Conservation (phyloP, 2,329 filamentous ascomycete genomes). For the Trematosphaeria pertusa region DNA sequence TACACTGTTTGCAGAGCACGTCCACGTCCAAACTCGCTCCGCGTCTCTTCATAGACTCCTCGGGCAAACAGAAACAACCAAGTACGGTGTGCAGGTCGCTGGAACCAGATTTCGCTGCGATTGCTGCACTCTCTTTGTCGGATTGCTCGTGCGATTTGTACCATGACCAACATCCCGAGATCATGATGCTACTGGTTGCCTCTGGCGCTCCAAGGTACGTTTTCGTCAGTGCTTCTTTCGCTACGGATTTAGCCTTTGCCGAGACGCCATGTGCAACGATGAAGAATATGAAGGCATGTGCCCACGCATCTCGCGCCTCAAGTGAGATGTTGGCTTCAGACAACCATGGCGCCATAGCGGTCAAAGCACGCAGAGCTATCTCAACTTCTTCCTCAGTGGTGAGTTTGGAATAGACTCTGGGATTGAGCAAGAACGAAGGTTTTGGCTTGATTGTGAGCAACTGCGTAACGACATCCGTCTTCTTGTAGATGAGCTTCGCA, state of each 20-base stretch:
- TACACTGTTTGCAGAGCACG: conserved; percentile 72
- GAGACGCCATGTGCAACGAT: conserved; percentile 70
- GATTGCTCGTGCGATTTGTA: conserved; percentile 68
- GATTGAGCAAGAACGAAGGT: conserved; percentile 84
- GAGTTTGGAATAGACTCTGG: conserved; percentile 84
- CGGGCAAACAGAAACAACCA: conserved; percentile 67
- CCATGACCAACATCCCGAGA: conserved; percentile 82
- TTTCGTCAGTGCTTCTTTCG: conserved; percentile 66
- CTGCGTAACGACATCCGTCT: conserved; percentile 68
- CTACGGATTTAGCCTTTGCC: conserved; percentile 68
- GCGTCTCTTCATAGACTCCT: conserved; percentile 57
- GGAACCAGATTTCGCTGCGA: conserved; percentile 69
- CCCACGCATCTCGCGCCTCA: conserved; percentile 73
- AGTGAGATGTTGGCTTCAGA: conserved; percentile 52
- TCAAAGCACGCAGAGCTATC: conserved; percentile 78
- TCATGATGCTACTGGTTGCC: conserved; percentile 67
- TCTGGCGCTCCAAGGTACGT: conserved; percentile 68
- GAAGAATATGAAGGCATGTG: conserved; percentile 82
- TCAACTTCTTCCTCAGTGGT: conserved; percentile 74
- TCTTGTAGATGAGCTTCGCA: conserved; percentile 67
- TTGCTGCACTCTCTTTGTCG: conserved; percentile 80
- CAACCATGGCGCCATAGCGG: conserved; percentile 65
- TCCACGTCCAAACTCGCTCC: conserved; percentile 55
- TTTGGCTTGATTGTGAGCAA: conserved; percentile 76
- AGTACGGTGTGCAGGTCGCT: conserved; percentile 68